Base-by-base conservation (phyloP, 2,329 filamentous ascomycete genomes). In the Apiospora phragmitis region DNA sequence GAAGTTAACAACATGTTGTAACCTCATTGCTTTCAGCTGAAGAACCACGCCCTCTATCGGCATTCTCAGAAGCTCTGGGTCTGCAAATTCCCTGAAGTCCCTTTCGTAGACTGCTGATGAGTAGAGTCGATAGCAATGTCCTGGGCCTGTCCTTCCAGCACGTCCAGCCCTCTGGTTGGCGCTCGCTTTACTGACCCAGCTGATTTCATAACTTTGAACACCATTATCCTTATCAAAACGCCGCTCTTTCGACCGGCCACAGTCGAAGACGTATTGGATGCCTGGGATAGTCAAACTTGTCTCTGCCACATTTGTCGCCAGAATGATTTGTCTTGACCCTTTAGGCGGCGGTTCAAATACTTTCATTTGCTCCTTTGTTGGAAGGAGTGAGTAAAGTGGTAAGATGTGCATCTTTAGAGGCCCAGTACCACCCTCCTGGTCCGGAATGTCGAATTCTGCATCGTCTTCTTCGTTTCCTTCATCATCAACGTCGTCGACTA, bases 181-280 rank as follows among this genome's bases (percentile, higher is more conserved):
- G 79, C 94, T 97, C 38, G 96, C 96, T 83, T 99, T 98, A 84
- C 95, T 98, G 79, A 98, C 97, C 94, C 95, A 99, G 51, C 93
- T 92, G 69, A 99, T 90, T 76, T 97, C 93, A 79, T 97, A 99
- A 78, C 93, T 97, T 80, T 99, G 96, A 0, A 99, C 95, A 4
- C 95, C 95, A 11, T 93, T 98, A 14, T 89, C 84, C n/a, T 90
- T 87, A 79, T 98, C 93, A 77, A 96, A 98, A 71, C 92, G 93
- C 73, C 95, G 92, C 80, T 98, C 95, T 81, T 99, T 99, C 45
- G 93, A 92, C 67, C 97, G 88, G 43, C 96, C 96, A 74, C 93
- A 95, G 80, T 98, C 95, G 73, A 99, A 98, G 11, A 99, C 96
- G 78, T 98, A 99, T 72, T 94, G 90, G 72, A 97, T 95, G 1